These are phyloP conservation scores for Lophiotrema nucula DNA, from an alignment of 495 filamentous ascomycete genomes.

Conservation along the genomic window DNA sequence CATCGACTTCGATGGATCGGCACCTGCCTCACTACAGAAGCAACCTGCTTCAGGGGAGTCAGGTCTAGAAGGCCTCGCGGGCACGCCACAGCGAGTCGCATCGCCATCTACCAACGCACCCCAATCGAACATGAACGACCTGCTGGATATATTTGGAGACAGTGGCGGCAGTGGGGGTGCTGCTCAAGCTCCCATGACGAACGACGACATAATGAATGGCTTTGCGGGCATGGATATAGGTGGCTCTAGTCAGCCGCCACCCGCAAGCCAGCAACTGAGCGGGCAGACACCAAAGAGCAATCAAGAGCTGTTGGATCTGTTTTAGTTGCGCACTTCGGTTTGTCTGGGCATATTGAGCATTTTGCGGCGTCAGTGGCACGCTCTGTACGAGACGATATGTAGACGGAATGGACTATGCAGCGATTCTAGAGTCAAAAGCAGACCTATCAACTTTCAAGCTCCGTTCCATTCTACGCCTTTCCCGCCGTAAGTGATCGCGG, in stretches of 20 bases:
- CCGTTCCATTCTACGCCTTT: too few relatives aligned
- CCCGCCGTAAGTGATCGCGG: too few relatives aligned
- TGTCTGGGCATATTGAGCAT: not conserved
- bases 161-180: conserved; percentile 47
- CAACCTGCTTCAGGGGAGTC: conserved; percentile 59
- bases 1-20: conserved; percentile 96
- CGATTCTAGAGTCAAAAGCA: too few relatives aligned
- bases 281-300: conserved; percentile 52
- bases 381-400: too few relatives aligned
- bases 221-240: conserved; percentile 75
- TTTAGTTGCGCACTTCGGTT: conserved; percentile 49
- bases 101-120: conserved; percentile 52
- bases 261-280: conserved; percentile 51
- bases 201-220: conserved; percentile 67
- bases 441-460: too few relatives aligned
- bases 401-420: too few relatives aligned
- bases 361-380: not conserved
- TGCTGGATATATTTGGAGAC: conserved; percentile 65
- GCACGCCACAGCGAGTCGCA: conserved; percentile 75
- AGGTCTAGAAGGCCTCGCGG: conserved; percentile 70
- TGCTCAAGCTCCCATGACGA: conserved; percentile 32
- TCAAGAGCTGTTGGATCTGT: conserved; percentile 88
- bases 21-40: conserved; percentile 81
- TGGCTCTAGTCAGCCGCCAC: conserved; percentile 52
- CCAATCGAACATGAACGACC: conserved; percentile 71